These are phyloP conservation scores for Ulmus americana DNA, from an alignment of 331 rosid species.

Conservation along the genomic window DNA sequence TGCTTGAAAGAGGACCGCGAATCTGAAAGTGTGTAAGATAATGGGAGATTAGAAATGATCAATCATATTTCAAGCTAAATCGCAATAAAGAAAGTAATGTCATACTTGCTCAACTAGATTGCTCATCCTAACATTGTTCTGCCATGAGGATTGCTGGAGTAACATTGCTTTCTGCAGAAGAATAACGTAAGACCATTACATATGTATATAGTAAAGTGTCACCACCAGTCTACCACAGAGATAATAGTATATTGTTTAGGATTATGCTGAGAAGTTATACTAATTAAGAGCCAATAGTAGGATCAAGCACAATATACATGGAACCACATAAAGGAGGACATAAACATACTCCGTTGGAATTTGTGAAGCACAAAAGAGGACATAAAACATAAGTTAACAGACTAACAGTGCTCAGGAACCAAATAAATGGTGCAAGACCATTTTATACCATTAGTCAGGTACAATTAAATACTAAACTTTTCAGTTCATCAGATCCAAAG, in stretches of 20 bases:
- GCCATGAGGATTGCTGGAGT: slow-evolving; percentile 92
- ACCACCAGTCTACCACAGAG: neutral
- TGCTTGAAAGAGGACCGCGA: slow-evolving; percentile 90
- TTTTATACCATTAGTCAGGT: too few relatives aligned
- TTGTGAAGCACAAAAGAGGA: too few relatives aligned
- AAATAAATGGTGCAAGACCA: too few relatives aligned
- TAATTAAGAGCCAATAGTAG: too few relatives aligned
- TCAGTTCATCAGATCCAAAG: too few relatives aligned
- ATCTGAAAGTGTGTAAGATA: slow-evolving; percentile 43
- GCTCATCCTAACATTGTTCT: slow-evolving; percentile 78
- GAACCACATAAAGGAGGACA: too few relatives aligned
- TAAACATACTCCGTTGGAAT: too few relatives aligned
- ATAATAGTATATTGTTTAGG: neutral
- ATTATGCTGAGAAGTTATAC: neutral
- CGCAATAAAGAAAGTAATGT: slow-evolving; percentile 9
- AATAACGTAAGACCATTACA: neutral
- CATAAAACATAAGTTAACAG: too few relatives aligned
- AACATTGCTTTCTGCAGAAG: slow-evolving; percentile 74
- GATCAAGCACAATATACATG: too few relatives aligned
- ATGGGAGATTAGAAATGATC: slow-evolving; percentile 21
- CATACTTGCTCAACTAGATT: slow-evolving; percentile 82
- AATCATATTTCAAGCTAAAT: slow-evolving; percentile 5
- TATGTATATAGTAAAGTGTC: neutral
- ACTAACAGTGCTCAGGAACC: too few relatives aligned
- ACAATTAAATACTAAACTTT: too few relatives aligned